phyloP scores from a whole-genome alignment of 2,329 filamentous ascomycete species.

The Aspergillus alliaceus region DNA sequence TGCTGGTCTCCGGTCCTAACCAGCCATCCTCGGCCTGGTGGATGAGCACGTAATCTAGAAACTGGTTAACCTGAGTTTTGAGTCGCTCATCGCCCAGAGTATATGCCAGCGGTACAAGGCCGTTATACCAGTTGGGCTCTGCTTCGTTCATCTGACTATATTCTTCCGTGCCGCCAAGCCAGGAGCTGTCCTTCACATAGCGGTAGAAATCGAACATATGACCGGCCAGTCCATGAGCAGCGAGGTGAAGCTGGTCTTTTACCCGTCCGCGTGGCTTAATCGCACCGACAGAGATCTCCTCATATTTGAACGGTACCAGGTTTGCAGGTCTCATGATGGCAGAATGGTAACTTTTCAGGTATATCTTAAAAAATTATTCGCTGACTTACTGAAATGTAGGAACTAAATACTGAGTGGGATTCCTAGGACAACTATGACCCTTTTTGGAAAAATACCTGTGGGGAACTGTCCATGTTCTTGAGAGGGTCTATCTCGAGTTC shows the following conservation, averaged over 20 bases:
- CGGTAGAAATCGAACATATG: conserved; percentile 57
- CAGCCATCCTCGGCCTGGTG: conserved; percentile 57
- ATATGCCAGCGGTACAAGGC: conserved; percentile 58
- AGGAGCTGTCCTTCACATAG: conserved; percentile 53
- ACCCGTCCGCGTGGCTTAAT: conserved; percentile 56
- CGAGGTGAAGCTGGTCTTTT: conserved; percentile 49
- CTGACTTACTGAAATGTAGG: not conserved
- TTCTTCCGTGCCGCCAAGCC: conserved; percentile 53
- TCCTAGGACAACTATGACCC: not conserved
- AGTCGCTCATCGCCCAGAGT: conserved; percentile 49
- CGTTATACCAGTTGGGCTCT: conserved; percentile 61
- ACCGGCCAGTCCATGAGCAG: conserved; percentile 54
- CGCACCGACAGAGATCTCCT: conserved; percentile 46
- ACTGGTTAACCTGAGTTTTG: conserved; percentile 50
- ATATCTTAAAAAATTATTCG: not conserved
- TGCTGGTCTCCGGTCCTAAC: conserved; percentile 54
- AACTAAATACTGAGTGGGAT: not conserved
- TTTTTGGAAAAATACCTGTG: not conserved
- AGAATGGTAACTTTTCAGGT: not conserved
- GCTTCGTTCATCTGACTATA: conserved; percentile 57
- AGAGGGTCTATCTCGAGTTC: not conserved
- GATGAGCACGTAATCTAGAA: conserved; percentile 50
- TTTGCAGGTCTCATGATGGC: not conserved
- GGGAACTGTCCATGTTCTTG: not conserved
- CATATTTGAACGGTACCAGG: not conserved